Percentiles rank a stretch among this genome's conserved stretches.
phyloP scores from a whole-genome alignment of 1,284 basidiomycete species.

The Pseudozyma sp. region DNA sequence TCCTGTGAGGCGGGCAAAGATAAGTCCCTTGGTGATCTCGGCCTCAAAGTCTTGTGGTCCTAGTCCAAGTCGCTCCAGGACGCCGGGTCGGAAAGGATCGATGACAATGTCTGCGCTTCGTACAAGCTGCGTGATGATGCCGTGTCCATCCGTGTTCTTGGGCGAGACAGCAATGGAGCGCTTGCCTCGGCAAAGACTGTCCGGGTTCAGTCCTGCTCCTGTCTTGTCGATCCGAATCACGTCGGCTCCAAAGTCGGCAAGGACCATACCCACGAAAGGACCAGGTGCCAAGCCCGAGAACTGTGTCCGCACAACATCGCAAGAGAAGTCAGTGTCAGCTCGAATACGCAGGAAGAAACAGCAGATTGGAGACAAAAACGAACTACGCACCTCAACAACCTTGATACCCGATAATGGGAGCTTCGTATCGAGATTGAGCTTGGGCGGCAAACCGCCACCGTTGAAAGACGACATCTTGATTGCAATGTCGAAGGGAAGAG shows the following conservation, averaged over 20 bases:
- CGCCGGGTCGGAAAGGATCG: constrained; percentile 84
- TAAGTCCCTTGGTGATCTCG: constrained; percentile 71
- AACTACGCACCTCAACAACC: constrained; percentile 38
- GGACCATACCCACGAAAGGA: constrained; percentile 79
- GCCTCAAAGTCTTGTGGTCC: constrained; percentile 78
- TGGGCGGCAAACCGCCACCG: constrained; percentile 27
- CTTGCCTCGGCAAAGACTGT: constrained; percentile 77
- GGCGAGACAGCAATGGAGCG: constrained; percentile 78
- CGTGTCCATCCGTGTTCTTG: constrained; percentile 76
- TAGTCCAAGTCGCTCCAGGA: constrained; percentile 81
- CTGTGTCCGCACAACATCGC: constrained; percentile 69
- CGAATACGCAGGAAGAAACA: neutral
- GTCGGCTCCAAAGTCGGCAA: constrained; percentile 83
- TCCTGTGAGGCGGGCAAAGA: constrained; percentile 69
- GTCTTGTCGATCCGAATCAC: constrained; percentile 81
- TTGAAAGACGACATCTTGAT: constrained; percentile 21
- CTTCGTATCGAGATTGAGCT: constrained; percentile 20
- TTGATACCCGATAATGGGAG: constrained; percentile 39
- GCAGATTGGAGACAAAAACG: neutral
- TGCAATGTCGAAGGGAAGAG: neutral
- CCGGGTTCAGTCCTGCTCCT: constrained; percentile 57
- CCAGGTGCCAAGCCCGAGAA: constrained; percentile 87
- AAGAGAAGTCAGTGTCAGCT: neutral
- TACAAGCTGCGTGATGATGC: constrained; percentile 75
- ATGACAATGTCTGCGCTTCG: constrained; percentile 80